Evolutionary conservation across 306 rosid genomes (phyloP), one percentile per base, ranked within the genome.

Genomic region (Casuarina cunninghamiana): DNA sequence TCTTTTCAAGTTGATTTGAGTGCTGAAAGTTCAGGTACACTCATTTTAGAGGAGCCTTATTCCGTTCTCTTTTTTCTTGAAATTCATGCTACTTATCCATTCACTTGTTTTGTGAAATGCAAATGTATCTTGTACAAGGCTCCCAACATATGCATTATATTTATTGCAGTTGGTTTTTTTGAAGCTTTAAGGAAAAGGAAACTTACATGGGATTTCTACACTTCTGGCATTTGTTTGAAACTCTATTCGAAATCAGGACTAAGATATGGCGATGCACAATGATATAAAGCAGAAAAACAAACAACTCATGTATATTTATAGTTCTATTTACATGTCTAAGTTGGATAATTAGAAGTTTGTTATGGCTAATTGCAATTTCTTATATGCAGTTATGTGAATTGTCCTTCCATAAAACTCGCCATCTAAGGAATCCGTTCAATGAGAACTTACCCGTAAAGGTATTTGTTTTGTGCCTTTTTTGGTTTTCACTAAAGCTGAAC

Each of bases 361-460:
- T 74, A 57, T 74, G 57, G 79, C 82, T 87, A 77, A 85, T 77
- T 80, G 10, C 48, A 39, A 17, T 81, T 81, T 87, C 71, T 81
- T 78, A 66, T 76, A 17, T 86, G 97, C 94, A 96, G 99, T 85
- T 96, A 83, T 96, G 99, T 83, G 99, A 96, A 78, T 83, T 96
- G 42, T 91, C 99, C 78, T 96, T 96, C 84, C 98, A 96, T 89
- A 96, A 96, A 86, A 96, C 99, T 16, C 98, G 99, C 35, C 97
- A 93, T 82, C 86, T 96, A 81, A 90, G 97, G 91, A 96, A 96
- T 81, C 99, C 99, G 12, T 96, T 87, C 87, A 96, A 96, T 79
- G 99, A 96, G 84, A 96, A 96, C 88, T 88, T 96, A 83, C 99
- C 99, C 38, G 99, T 96, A 55, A 96, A 96, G 99, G 99, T 96